Evolutionary conservation across 202 grass and related monocot species (phyloP).

Genomic region (Brachypodium distachyon): DNA sequence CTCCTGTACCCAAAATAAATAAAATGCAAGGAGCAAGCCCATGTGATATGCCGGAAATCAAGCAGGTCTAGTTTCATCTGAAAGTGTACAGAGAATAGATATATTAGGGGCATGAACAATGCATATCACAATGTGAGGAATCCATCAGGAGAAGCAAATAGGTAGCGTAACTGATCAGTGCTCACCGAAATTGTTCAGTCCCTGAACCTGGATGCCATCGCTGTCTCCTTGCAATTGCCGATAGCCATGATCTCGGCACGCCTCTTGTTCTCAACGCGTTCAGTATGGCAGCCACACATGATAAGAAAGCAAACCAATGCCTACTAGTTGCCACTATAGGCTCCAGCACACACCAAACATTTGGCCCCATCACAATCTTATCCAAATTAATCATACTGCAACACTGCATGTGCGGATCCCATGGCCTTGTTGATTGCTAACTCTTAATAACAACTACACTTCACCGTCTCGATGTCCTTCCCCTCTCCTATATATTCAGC

Average conservation of each 20-base stretch:
- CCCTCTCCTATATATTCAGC: slow-evolving; percentile 32
- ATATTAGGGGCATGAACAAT: neutral
- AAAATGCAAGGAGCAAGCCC: neutral
- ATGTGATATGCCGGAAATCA: neutral
- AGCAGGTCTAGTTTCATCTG: neutral
- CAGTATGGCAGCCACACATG: neutral
- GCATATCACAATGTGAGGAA: neutral
- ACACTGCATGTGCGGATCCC: neutral
- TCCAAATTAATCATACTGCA: neutral
- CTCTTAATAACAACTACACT: neutral
- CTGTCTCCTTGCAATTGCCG: neutral
- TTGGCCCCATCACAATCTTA: neutral
- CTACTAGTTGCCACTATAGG: neutral
- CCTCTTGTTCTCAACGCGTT: neutral
- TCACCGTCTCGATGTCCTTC: neutral
- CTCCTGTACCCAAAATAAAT: neutral
- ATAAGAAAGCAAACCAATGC: neutral
- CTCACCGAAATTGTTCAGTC: neutral
- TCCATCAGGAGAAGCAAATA: neutral
- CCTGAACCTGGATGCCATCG: neutral
- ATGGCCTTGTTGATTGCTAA: neutral
- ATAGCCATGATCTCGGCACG: neutral
- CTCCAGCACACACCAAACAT: neutral
- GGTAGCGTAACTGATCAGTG: neutral
- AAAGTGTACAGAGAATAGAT: neutral